These are phyloP conservation scores for Cupressus sempervirens DNA, from an alignment of 75 land plant species.

Conservation along the genomic window DNA sequence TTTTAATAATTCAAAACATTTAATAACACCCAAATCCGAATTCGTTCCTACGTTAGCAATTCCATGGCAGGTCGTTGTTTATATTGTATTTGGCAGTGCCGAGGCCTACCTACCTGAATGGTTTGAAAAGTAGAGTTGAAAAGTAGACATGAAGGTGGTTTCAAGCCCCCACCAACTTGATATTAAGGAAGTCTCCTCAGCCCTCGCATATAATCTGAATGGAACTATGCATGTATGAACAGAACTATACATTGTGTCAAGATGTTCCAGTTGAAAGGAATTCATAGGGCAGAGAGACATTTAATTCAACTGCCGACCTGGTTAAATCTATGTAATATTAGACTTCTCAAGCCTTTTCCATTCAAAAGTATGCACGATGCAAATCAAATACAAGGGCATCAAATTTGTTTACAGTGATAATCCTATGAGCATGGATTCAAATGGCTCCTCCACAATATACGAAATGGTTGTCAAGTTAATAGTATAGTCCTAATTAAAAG, in stretches of 20 bases:
- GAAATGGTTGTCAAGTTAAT: no score
- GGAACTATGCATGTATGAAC: neutral
- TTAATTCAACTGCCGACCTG: neutral
- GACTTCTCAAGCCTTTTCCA: neutral
- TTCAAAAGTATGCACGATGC: neutral
- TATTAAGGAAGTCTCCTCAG: neutral
- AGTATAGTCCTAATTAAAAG: no score
- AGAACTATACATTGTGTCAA: neutral
- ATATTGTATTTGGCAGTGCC: no score
- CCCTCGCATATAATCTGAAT: neutral
- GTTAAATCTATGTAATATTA: neutral
- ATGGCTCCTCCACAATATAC: no score
- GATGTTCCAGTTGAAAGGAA: neutral
- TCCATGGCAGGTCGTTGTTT: no score
- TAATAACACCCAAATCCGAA: no score
- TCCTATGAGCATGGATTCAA: no score
- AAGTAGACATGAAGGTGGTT: neutral
- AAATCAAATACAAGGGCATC: conserved; percentile 1
- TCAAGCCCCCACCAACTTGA: neutral
- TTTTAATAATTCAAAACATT: no score
- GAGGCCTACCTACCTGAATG: neutral
- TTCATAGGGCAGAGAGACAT: neutral
- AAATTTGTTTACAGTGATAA: no score
- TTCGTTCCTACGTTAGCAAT: no score
- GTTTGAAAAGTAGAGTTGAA: neutral